Evolutionary conservation across 2,329 filamentous ascomycete genomes (phyloP), one percentile per base, ranked within the genome.

Genomic region (Berkeleyomyces rouxiae): DNA sequence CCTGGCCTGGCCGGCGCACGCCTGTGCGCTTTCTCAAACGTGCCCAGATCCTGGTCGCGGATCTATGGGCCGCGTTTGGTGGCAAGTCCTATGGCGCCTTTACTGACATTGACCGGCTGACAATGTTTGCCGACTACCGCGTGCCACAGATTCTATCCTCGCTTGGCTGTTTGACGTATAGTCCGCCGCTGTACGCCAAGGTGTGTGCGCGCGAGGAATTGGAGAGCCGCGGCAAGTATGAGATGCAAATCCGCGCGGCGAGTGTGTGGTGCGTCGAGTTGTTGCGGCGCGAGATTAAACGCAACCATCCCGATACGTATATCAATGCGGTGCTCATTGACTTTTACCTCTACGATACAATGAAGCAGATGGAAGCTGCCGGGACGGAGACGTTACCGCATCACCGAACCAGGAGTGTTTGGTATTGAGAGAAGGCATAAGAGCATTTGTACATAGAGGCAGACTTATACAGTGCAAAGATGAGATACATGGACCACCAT

Each of bases 81-180:
- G 90, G 90, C 55, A 78, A 86, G 67, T 79, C 81, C 36, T 91
- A 85, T 69, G 95, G 93, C 40, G 77, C 80, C 37, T 99, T 99
- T 72, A 71, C 83, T 63, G 93, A 99, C 71, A 96, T 99, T 68
- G 87, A 93, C 74, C 90, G 90, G 71, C 87, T 99, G 69, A 99
- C 93, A 65, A 97, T 97, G 86, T 99, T 99, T 76, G 91, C 93
- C 70, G 93, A 99, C 75, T 99, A 99, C 71, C 87, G 93, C 51
- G 86, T 99, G 61, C 95, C 95, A 11, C 93, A 99, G 74, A 93
- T 96, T 68, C 80, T 99, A 42, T 84, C 91, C 68, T 83, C 84
- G 7, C 78, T 97, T 53, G 88, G 88, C 16, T 92, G 90, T 64
- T 75, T 99, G 59, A 83, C 82, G 68, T 96, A 93, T 74, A 91